These are phyloP conservation scores for Cyberlindnera bimundalis DNA, from an alignment of 805 yeast genomes.

Conservation along the genomic window DNA sequence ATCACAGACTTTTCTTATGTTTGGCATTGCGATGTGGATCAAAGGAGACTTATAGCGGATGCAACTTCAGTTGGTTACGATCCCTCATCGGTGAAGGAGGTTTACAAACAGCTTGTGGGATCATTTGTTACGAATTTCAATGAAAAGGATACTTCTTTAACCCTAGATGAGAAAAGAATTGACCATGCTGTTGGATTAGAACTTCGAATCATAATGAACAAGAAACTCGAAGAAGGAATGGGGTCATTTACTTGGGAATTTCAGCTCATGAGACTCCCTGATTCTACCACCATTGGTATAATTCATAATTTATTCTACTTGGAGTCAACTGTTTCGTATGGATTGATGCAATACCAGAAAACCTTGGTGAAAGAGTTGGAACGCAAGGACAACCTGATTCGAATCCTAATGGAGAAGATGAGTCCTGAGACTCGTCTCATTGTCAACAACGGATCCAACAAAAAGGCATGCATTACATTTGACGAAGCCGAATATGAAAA, in stretches of 20 bases:
- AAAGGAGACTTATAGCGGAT: slow-evolving; percentile 14
- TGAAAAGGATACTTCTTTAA: slow-evolving; percentile 6
- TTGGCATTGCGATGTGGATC: slow-evolving; percentile 24
- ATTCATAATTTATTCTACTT: slow-evolving; percentile 21
- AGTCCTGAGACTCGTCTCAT: slow-evolving; percentile 6
- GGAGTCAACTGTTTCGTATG: slow-evolving; percentile 20
- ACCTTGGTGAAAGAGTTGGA: slow-evolving; percentile 21
- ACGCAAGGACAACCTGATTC: slow-evolving; percentile 31
- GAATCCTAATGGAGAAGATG: slow-evolving; percentile 29
- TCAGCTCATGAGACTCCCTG: slow-evolving; percentile 21
- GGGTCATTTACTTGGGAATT: slow-evolving; percentile 23
- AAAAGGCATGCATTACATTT: slow-evolving; percentile 21
- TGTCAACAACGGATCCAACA: slow-evolving; percentile 13
- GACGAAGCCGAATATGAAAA: slow-evolving; percentile 14
- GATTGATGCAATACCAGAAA: slow-evolving; percentile 21
- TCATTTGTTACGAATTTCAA: slow-evolving; percentile 18
- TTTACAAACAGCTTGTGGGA: slow-evolving; percentile 14
- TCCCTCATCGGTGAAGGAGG: slow-evolving; percentile 8
- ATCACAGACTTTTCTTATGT: slow-evolving; percentile 24
- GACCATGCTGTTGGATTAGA: slow-evolving; percentile 22
- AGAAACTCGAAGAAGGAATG: slow-evolving; percentile 2
- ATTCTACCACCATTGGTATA: slow-evolving; percentile 22
- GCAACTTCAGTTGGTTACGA: slow-evolving; percentile 19
- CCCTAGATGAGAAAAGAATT: slow-evolving; percentile 12
- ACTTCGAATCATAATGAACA: slow-evolving; percentile 17